These are phyloP conservation scores for Rubia yunnanensis DNA, from an alignment of 257 asterid genomes.

Conservation along the genomic window DNA sequence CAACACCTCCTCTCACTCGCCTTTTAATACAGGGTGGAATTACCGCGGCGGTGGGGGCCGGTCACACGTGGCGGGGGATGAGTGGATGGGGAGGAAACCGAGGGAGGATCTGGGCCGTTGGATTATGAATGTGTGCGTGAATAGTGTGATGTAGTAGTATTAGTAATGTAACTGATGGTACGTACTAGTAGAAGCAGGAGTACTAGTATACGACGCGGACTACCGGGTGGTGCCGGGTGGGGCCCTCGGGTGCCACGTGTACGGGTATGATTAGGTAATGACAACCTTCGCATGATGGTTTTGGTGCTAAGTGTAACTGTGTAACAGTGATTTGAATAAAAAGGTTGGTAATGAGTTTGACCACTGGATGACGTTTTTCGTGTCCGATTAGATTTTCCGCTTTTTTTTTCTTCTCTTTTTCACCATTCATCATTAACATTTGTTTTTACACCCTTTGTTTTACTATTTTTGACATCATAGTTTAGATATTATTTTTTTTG, in stretches of 20 bases:
- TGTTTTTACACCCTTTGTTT: too few species aligned
- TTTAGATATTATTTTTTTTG: too few species aligned
- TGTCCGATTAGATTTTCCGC: neutral
- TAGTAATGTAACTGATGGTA: neutral
- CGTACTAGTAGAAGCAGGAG: too few species aligned
- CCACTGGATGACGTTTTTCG: constrained; percentile 5
- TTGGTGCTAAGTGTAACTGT: constrained; percentile 1
- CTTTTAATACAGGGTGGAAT: constrained; percentile 6
- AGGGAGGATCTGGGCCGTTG: neutral
- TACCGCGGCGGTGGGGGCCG: neutral
- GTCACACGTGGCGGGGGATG: neutral
- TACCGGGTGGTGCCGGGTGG: constrained; percentile 10
- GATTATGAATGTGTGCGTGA: constrained; percentile 9
- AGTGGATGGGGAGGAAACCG: neutral
- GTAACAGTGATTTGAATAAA: neutral
- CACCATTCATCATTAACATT: neutral
- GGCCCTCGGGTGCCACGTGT: constrained; percentile 24
- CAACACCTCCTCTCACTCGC: constrained; percentile 1
- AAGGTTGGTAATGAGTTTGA: constrained; percentile 12
- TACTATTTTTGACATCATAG: too few species aligned
- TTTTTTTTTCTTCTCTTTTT: neutral
- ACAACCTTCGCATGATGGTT: constrained; percentile 12
- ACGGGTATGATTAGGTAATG: constrained; percentile 24
- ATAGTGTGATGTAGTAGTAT: neutral
- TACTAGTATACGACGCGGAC: constrained; percentile 5